A percentile compares a stretch with the other conserved stretches of the same genome.
These are phyloP conservation scores for Gossypium armourianum DNA, from an alignment of 441 rosid species.

Conservation along the genomic window DNA sequence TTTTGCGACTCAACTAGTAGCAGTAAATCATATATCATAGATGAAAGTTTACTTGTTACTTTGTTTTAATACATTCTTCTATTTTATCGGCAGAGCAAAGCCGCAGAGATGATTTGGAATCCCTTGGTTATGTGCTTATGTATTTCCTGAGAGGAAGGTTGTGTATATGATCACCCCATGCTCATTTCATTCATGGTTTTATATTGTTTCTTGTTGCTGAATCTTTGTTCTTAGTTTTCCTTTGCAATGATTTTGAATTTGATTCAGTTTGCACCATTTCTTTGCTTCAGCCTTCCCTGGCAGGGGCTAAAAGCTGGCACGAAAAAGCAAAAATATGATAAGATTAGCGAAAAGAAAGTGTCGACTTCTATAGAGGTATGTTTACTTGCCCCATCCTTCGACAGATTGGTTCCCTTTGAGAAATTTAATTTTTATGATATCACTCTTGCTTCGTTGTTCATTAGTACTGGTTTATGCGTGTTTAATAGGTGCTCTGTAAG, in stretches of 20 bases:
- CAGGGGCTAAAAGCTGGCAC: conserved; percentile 86
- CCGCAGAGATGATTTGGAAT: conserved; percentile 86
- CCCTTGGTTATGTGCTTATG: conserved; percentile 83
- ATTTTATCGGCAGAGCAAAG: conserved; percentile 58
- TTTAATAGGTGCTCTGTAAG: conserved; percentile 76
- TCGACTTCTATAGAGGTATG: conserved; percentile 69
- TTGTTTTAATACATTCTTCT: conserved; percentile 6
- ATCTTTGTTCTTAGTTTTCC: not conserved
- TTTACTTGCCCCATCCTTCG: conserved; percentile 3
- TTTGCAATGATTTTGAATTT: not conserved
- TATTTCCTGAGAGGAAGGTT: conserved; percentile 88
- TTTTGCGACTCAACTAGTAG: conserved; percentile 14
- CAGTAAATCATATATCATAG: conserved; percentile 9
- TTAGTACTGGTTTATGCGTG: not conserved
- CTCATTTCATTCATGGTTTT: conserved; percentile 11
- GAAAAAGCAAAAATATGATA: conserved; percentile 82
- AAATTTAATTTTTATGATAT: not conserved
- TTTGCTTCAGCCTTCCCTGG: conserved; percentile 69
- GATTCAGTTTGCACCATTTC: conserved; percentile 15
- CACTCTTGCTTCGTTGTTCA: not conserved
- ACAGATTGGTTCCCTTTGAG: conserved; percentile 2
- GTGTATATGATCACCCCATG: conserved; percentile 11
- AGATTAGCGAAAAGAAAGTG: conserved; percentile 80
- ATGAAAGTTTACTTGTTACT: conserved; percentile 3
- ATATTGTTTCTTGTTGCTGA: not conserved